A percentile compares a stretch with the other conserved stretches of the same genome.
Conservation (phyloP, 2,329 filamentous ascomycete genomes). For the Catunica adiposa region DNA sequence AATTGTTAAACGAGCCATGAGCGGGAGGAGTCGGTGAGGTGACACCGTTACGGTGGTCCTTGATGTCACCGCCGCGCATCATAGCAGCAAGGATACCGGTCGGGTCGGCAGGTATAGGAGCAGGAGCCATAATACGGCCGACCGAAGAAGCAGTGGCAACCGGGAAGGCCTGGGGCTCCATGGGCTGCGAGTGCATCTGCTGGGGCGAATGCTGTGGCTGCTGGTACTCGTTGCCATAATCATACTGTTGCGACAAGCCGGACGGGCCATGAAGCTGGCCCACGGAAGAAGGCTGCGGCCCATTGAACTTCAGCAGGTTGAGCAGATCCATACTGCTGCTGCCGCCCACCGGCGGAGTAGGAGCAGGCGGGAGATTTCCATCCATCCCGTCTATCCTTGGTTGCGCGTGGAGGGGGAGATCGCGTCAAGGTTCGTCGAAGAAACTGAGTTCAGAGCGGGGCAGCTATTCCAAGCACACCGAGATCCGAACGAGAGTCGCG, state of each 20-base stretch:
- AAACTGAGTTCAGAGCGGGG: background rate
- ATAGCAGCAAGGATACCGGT: slow-evolving; percentile 41
- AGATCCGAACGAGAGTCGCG: slow-evolving; percentile 12
- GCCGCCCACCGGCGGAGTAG: slow-evolving; percentile 28
- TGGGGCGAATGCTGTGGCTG: slow-evolving; percentile 16
- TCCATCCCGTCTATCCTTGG: slow-evolving; percentile 13
- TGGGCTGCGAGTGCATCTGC: slow-evolving; percentile 18
- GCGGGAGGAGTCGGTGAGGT: slow-evolving; percentile 17
- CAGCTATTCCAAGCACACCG: slow-evolving; percentile 17
- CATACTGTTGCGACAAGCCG: slow-evolving; percentile 20
- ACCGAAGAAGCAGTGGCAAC: slow-evolving; percentile 21
- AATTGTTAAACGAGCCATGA: slow-evolving; percentile 27
- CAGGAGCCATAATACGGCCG: slow-evolving; percentile 36
- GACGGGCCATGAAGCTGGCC: slow-evolving; percentile 16
- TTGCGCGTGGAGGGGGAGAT: slow-evolving; percentile 5
- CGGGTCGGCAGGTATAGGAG: slow-evolving; percentile 39
- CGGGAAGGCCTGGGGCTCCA: slow-evolving; percentile 17
- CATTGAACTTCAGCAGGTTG: slow-evolving; percentile 45
- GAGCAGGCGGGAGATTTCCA: slow-evolving; percentile 32
- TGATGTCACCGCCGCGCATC: slow-evolving; percentile 35
- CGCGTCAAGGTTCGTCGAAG: slow-evolving; percentile 8
- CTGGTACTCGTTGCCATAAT: slow-evolving; percentile 18
- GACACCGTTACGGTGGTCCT: slow-evolving; percentile 20
- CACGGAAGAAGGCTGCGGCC: slow-evolving; percentile 20
- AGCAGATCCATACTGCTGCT: slow-evolving; percentile 31